Percentiles rank a stretch among this genome's conserved stretches.
These are phyloP conservation scores for Geoglossum glabrum DNA, from an alignment of 495 filamentous ascomycete species.

Conservation along the genomic window DNA sequence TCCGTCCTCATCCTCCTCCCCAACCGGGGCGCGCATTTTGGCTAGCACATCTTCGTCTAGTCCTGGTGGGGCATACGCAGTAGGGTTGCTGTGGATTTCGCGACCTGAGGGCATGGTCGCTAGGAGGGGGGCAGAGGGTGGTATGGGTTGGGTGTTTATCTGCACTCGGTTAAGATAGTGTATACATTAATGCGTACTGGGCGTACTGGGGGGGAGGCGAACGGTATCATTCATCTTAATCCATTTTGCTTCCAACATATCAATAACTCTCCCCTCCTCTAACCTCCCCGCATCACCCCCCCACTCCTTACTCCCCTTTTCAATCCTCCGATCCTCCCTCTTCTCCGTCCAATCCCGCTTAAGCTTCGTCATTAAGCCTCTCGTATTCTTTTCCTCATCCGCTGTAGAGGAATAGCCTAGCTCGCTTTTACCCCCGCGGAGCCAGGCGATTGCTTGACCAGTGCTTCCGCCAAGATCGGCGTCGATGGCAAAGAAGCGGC, in stretches of 20 bases:
- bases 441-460: conserved; percentile 69
- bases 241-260: conserved; percentile 82
- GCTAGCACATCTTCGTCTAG: conserved; percentile 17
- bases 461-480: conserved; percentile 63
- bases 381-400: conserved; percentile 14
- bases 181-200: not conserved
- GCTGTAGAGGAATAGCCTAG: conserved; percentile 26
- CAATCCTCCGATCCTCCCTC: conserved; percentile 44
- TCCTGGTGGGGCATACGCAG: conserved; percentile 12
- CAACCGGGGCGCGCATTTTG: conserved; percentile 18
- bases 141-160: conserved; percentile 66
- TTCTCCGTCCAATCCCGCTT: conserved; percentile 46
- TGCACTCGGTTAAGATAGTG: conserved; percentile 19
- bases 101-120: conserved; percentile 68
- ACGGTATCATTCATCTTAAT: conserved; percentile 82
- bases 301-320: conserved; percentile 33
- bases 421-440: conserved; percentile 47
- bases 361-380: conserved; percentile 53
- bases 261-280: conserved; percentile 70
- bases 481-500: conserved; percentile 78
- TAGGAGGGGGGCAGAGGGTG: conserved; percentile 44
- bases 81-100: conserved; percentile 44
- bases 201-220: conserved; percentile 17
- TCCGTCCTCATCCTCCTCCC: conserved; percentile 13
- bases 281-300: conserved; percentile 47